A percentile compares a stretch with the other conserved stretches of the same genome.
Evolutionary conservation across 352 stramenopile genomes (phyloP).

Genomic region (Elongisporangium prolatum): DNA sequence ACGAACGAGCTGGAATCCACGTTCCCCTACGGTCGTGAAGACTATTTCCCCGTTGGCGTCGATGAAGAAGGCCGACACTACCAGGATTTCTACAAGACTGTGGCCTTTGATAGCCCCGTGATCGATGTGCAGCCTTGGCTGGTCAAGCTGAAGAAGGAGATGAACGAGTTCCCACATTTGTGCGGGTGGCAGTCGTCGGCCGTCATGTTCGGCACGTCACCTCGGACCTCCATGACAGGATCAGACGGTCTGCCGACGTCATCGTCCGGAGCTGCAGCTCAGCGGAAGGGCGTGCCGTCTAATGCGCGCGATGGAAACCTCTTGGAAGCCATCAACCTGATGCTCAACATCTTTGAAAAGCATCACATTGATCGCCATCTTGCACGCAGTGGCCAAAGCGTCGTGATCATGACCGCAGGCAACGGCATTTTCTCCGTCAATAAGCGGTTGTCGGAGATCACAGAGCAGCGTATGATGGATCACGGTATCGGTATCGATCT

Average conservation of each 20-base stretch:
- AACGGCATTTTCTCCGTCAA: constrained; percentile 97
- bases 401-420: constrained; percentile 94
- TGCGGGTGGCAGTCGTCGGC: constrained; percentile 59
- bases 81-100: constrained; percentile 85
- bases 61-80: constrained; percentile 77
- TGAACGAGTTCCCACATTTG: constrained; percentile 67
- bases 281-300: constrained; percentile 47
- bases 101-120: constrained; percentile 67
- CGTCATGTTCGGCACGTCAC: constrained; percentile 32
- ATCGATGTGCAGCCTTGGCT: constrained; percentile 66
- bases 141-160: constrained; percentile 69
- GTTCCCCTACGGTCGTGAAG: constrained; percentile 56
- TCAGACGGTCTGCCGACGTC: constrained; percentile 7
- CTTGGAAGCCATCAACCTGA: constrained; percentile 97
- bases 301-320: constrained; percentile 91
- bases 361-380: constrained; percentile 98
- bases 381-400: constrained; percentile 92
- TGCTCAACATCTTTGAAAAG: constrained; percentile 98
- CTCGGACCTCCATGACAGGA: constrained; percentile 5
- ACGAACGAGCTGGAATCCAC: constrained; percentile 35
- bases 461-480: constrained; percentile 99
- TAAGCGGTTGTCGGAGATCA: constrained; percentile 93
- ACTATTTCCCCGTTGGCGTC: constrained; percentile 66
- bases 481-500: constrained; percentile 99
- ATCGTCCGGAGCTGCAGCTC: constrained; percentile 3